Evolutionary conservation across 805 yeast genomes (phyloP).

Genomic region (Candida nonsorbophila): DNA sequence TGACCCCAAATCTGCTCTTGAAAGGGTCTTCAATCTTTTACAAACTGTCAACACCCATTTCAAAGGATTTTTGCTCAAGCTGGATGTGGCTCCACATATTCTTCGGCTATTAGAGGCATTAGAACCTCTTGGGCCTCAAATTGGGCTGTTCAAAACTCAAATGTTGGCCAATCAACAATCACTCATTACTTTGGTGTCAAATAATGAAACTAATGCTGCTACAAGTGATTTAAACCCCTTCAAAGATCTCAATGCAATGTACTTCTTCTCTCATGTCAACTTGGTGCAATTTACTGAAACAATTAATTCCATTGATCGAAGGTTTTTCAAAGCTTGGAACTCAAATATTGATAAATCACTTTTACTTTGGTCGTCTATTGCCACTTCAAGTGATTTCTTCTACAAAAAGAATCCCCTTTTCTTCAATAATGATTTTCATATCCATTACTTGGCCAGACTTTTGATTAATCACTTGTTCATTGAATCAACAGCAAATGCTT

Average conservation of each 20-base stretch:
- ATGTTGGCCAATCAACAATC: constrained; percentile 47
- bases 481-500: constrained; percentile 25
- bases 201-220: constrained; percentile 6
- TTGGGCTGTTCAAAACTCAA: constrained; percentile 47
- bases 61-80: constrained; percentile 66
- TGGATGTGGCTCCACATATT: constrained; percentile 52
- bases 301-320: constrained; percentile 61
- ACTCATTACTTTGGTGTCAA: constrained; percentile 23
- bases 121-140: constrained; percentile 9
- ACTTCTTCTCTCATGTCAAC: constrained; percentile 50
- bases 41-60: constrained; percentile 54
- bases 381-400: constrained; percentile 23
- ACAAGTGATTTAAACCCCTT: constrained; percentile 14
- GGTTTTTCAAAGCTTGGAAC: constrained; percentile 67
- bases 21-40: constrained; percentile 49
- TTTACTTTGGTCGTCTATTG: constrained; percentile 49
- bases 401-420: constrained; percentile 68
- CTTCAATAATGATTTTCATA: constrained; percentile 58
- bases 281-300: constrained; percentile 54
- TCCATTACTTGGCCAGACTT: constrained; percentile 75
- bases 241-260: constrained; percentile 29
- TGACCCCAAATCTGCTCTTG: constrained; percentile 29
- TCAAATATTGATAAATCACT: constrained; percentile 76
- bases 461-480: constrained; percentile 64
- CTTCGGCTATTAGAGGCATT: constrained; percentile 46